Percentiles rank a stretch among this genome's conserved stretches.
Evolutionary conservation across 768 basidiomycete species (phyloP).

Genomic region (Vishniacozyma victoriae): DNA sequence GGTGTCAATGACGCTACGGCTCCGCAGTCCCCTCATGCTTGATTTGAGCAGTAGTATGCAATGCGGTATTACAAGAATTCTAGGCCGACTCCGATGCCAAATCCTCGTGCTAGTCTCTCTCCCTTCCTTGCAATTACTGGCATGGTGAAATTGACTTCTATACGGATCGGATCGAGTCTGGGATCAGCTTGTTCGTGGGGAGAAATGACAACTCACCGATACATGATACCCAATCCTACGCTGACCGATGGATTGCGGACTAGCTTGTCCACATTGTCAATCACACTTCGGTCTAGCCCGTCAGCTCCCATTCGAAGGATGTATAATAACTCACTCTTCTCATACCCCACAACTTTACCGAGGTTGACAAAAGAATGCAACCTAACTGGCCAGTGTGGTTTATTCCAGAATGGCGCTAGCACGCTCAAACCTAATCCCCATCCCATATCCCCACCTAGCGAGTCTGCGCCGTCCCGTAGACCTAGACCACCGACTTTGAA

Average conservation of each 20-base stretch:
- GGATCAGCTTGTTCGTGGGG: not conserved
- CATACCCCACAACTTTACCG: conserved; percentile 40
- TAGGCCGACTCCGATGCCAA: conserved; percentile 44
- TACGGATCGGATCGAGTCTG: conserved; percentile 40
- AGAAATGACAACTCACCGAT: conserved; percentile 16
- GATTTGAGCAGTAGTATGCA: too few relatives aligned
- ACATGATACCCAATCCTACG: conserved; percentile 41
- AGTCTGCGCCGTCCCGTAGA: conserved; percentile 38
- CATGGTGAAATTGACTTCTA: conserved; percentile 44
- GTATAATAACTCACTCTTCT: conserved; percentile 22
- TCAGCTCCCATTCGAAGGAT: not conserved
- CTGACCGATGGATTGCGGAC: conserved; percentile 38
- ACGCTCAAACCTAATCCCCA: conserved; percentile 41
- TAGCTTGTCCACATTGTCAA: conserved; percentile 34
- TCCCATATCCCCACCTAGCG: conserved; percentile 43
- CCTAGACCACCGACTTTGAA: conserved; percentile 46
- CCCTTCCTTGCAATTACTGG: conserved; percentile 42
- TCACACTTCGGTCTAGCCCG: conserved; percentile 25
- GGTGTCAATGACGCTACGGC: too few relatives aligned
- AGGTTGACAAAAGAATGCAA: conserved; percentile 42
- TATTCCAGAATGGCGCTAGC: conserved; percentile 37
- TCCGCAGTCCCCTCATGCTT: too few relatives aligned
- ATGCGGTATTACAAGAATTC: conserved; percentile 40
- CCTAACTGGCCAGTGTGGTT: conserved; percentile 36
- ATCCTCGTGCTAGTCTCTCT: conserved; percentile 37